A percentile compares a stretch with the other conserved stretches of the same genome.
Evolutionary conservation across 2,329 filamentous ascomycete species (phyloP).

Genomic region (Clarireedia hainanense): DNA sequence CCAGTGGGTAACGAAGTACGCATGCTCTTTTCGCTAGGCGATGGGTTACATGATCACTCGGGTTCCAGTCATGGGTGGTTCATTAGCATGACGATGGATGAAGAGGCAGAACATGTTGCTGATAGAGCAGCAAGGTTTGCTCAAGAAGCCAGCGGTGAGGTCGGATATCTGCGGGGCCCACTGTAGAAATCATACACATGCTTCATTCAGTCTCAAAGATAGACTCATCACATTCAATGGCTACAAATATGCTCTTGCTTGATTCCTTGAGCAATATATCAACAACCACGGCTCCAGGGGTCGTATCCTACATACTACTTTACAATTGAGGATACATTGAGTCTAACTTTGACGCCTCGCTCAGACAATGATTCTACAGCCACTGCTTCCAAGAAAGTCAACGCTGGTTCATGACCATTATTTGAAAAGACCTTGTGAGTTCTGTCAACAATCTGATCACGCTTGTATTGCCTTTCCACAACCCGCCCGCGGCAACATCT

Average conservation of each 20-base stretch:
- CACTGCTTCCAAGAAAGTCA: no score
- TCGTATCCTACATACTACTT: not conserved
- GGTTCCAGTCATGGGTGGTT: not conserved
- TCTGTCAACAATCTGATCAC: no score
- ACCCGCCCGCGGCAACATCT: no score
- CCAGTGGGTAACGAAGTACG: not conserved
- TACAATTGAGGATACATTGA: no score
- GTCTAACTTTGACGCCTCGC: no score
- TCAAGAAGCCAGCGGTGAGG: not conserved
- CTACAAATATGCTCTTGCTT: not conserved
- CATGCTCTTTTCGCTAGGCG: not conserved
- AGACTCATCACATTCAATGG: not conserved
- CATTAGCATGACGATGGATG: not conserved
- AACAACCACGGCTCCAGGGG: not conserved
- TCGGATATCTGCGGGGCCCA: not conserved
- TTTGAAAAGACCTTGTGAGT: no score
- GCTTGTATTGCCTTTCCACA: no score
- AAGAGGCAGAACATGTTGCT: not conserved
- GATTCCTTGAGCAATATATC: not conserved
- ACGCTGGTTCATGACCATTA: no score
- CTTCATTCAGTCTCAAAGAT: not conserved
- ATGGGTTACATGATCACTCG: not conserved
- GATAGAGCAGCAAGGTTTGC: not conserved
- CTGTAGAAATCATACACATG: not conserved
- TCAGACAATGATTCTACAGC: no score